Base-by-base conservation (phyloP, 2,329 filamentous ascomycete genomes). In the Sclerotinia subarctica region DNA sequence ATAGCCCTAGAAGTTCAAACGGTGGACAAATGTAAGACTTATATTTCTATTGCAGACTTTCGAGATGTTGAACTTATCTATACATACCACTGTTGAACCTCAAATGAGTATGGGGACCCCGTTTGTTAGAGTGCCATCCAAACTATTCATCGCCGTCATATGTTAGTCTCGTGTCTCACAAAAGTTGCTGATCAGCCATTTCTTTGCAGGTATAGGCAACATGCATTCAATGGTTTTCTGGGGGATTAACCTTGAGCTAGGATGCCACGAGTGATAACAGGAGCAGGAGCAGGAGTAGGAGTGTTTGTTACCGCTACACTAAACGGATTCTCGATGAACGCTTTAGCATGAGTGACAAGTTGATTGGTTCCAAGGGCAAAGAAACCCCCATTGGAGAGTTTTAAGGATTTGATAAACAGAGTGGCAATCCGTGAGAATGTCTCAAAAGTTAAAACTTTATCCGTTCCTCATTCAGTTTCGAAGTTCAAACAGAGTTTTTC, bases 181-280 rank as follows among this genome's bases (percentile, higher is more conserved):
- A 17, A 26, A 17, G 11, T 19, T 64, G 32, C 21, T 51, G 21
- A 38, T 64, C n/a, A 11, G 19, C 17, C 49, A 8, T 26, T 44
- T 42, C 46, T 38, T 54, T 15, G 49, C 47, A 52, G 32, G 5
- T 29, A n/a, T 64, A 64, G 62, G 51, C 38, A 54, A 51, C 49
- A 19, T 42, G 49, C 47, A 51, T 64, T 38, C 10, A 53, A 38
- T 42, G 49, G 15, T 29, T 53, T 53, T 53, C 32, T 29, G 32
- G 49, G 38, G 60, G 49, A 32, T 38, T 24, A 47, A 15, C 29
- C 15, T 38, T 44, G 6, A 53, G 35, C 62, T 53, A 54, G 62
- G 62, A 64, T 54, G n/a, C 62, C 62, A 54, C 62, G 49, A 64
- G 62, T 64, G 47, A 64, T 53, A 49, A 35, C 58, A 60, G 44